These are phyloP conservation scores for Puccinia hordei DNA, from an alignment of 1,284 basidiomycete species.

Conservation along the genomic window DNA sequence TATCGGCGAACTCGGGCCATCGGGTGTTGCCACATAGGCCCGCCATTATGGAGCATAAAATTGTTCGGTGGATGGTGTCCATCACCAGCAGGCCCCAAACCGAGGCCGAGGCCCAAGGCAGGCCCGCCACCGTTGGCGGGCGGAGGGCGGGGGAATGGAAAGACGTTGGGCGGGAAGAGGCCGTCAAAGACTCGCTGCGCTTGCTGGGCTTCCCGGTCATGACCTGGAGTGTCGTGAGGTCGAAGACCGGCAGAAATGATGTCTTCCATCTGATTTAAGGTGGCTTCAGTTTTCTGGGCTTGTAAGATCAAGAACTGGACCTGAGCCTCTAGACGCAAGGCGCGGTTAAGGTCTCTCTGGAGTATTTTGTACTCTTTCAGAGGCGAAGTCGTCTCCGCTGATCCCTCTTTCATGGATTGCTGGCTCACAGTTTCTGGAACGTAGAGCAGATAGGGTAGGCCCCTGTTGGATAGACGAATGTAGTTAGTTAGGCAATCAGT, in stretches of 20 bases:
- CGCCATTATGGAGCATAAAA: constrained; percentile 34
- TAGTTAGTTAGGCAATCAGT: neutral
- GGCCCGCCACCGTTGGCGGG: constrained; percentile 21
- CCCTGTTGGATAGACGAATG: constrained; percentile 26
- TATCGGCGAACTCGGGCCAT: constrained; percentile 41
- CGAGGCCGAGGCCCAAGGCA: constrained; percentile 26
- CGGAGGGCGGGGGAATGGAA: constrained; percentile 19
- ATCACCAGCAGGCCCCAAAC: constrained; percentile 19
- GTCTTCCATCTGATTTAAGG: constrained; percentile 27
- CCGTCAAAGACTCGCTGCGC: constrained; percentile 21
- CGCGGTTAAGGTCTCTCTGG: constrained; percentile 35
- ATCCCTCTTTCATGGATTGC: constrained; percentile 1
- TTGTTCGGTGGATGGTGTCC: constrained; percentile 29
- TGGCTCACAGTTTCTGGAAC: constrained; percentile 17
- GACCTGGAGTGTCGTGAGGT: neutral
- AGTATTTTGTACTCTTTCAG: constrained; percentile 25
- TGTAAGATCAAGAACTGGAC: constrained; percentile 39
- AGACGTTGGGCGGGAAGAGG: neutral
- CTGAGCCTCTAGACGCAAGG: constrained; percentile 31
- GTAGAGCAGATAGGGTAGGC: constrained; percentile 47
- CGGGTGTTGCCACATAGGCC: constrained; percentile 33
- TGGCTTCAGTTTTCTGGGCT: constrained; percentile 33
- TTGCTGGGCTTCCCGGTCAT: neutral
- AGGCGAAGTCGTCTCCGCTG: neutral
- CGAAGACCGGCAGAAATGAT: constrained; percentile 17